These are phyloP conservation scores for Blastocystis sp. DNA, from an alignment of 352 stramenopile species.

Conservation along the genomic window DNA sequence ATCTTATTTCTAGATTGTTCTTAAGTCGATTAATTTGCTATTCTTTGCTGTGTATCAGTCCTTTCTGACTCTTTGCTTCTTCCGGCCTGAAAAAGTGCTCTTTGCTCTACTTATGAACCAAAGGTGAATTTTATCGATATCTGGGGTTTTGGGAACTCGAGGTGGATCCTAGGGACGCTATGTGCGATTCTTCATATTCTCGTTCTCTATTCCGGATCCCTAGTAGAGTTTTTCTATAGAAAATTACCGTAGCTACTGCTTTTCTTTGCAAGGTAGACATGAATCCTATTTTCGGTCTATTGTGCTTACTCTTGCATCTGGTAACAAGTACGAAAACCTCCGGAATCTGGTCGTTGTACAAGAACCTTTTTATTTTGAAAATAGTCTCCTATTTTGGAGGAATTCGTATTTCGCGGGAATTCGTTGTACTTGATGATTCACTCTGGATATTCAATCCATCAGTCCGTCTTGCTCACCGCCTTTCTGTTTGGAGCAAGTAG, in stretches of 20 bases:
- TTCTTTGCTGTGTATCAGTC: background rate
- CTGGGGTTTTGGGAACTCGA: background rate
- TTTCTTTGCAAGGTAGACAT: background rate
- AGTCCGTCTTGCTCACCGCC: background rate
- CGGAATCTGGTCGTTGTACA: conserved; percentile 33
- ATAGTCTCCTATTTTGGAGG: conserved; percentile 1
- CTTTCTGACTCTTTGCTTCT: background rate
- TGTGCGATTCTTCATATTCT: background rate
- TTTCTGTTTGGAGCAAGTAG: conserved; percentile 8
- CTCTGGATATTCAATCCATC: background rate
- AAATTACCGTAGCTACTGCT: background rate
- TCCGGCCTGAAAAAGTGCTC: background rate
- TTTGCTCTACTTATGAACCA: background rate
- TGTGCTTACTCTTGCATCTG: background rate
- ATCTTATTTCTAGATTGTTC: background rate
- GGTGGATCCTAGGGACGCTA: background rate
- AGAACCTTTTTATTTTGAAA: background rate
- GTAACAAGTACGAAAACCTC: background rate
- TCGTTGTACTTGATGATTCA: background rate
- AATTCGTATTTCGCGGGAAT: conserved; percentile 6
- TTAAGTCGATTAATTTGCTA: background rate
- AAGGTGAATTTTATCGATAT: background rate
- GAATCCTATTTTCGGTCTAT: background rate
- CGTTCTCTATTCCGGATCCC: background rate
- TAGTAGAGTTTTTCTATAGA: background rate